Conservation (phyloP, 352 stramenopile species). For the Phytophthora pistaciae region DNA sequence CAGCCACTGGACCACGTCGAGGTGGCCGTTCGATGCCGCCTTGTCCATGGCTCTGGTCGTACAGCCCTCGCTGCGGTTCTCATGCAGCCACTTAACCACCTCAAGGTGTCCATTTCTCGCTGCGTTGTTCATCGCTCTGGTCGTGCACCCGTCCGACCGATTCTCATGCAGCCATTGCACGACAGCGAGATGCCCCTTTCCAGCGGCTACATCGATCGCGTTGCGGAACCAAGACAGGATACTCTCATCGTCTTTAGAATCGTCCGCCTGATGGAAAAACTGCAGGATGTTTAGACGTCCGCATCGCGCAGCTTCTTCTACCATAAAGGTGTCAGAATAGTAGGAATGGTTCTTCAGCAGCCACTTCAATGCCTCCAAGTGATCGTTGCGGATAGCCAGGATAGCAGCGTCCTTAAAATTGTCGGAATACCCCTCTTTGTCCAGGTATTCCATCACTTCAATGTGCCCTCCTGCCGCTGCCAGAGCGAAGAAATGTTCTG, state of each 20-base stretch:
- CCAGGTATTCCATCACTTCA: constrained; percentile 16
- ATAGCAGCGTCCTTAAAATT: constrained; percentile 14
- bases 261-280: constrained; percentile 7
- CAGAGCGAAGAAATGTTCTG: constrained; percentile 18
- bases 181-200: constrained; percentile 4
- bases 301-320: constrained; percentile 18
- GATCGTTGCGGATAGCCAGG: constrained; percentile 9
- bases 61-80: neutral
- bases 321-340: constrained; percentile 6
- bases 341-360: constrained; percentile 10
- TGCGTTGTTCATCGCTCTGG: neutral
- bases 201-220: constrained; percentile 11
- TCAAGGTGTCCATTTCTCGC: neutral
- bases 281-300: constrained; percentile 12
- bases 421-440: constrained; percentile 6
- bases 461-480: constrained; percentile 8
- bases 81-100: neutral
- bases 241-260: neutral
- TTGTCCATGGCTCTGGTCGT: neutral
- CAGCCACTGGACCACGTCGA: neutral
- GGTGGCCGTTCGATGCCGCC: neutral
- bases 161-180: constrained; percentile 4
- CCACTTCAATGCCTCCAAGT: constrained; percentile 13
- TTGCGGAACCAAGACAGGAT: constrained; percentile 6
- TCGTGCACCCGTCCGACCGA: neutral